Conservation (phyloP, 1,284 basidiomycete genomes). For the Malassezia japonica region DNA sequence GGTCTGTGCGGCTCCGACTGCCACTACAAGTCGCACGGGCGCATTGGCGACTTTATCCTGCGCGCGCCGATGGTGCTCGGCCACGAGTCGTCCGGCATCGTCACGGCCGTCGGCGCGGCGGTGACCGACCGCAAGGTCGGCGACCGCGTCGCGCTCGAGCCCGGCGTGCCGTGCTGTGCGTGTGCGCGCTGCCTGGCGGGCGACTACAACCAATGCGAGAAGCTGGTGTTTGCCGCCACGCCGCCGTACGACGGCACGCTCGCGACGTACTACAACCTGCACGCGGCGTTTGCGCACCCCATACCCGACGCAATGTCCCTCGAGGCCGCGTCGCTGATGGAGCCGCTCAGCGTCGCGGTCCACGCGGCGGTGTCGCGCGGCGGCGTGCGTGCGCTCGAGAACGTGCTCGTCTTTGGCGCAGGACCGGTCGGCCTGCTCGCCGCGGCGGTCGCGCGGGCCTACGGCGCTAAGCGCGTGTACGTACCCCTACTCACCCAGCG, state of each 20-base stretch:
- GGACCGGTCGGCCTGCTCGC: conserved; percentile 85
- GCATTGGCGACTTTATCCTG: conserved; percentile 61
- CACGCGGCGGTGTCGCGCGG: conserved; percentile 76
- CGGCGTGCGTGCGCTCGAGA: conserved; percentile 53
- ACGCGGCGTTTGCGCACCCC: conserved; percentile 41
- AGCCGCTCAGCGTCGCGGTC: conserved; percentile 82
- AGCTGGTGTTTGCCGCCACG: conserved; percentile 75
- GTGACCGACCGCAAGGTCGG: conserved; percentile 68
- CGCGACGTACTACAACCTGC: conserved; percentile 55
- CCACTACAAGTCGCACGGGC: conserved; percentile 40
- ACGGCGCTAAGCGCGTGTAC: conserved; percentile 46
- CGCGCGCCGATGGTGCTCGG: conserved; percentile 67
- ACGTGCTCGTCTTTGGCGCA: conserved; percentile 62
- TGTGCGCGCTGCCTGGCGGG: conserved; percentile 54
- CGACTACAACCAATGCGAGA: conserved; percentile 51
- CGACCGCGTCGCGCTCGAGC: conserved; percentile 77
- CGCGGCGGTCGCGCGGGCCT: conserved; percentile 82
- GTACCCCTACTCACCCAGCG: conserved; percentile 48
- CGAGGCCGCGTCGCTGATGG: conserved; percentile 60
- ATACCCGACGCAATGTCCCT: conserved; percentile 50
- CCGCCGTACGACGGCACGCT: conserved; percentile 83
- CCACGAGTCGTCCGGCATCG: conserved; percentile 57
- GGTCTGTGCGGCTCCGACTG: conserved; percentile 66
- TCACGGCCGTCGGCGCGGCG: conserved; percentile 58
- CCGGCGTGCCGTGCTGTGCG: conserved; percentile 62